phyloP scores from a whole-genome alignment of 169 alveolate genomes.

The Eimeria nieschulzi region DNA sequence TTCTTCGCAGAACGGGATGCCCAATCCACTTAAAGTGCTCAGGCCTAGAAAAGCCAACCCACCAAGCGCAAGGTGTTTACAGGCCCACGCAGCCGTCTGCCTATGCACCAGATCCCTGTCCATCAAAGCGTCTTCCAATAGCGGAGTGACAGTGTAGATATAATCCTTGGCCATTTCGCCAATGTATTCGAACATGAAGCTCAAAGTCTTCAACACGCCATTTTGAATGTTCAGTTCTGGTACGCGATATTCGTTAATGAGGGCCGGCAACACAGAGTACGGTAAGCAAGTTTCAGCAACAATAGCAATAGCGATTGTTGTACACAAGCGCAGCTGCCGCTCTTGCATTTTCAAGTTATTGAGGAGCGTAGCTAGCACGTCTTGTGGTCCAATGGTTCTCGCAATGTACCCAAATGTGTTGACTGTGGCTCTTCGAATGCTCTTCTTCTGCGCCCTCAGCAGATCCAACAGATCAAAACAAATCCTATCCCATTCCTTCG shows the following conservation, averaged over 20 bases:
- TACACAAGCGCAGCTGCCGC: slow-evolving; percentile 96
- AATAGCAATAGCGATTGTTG: slow-evolving; percentile 93
- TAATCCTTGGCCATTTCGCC: slow-evolving; percentile 96
- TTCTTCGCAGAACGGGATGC: too few species aligned
- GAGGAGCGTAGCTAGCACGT: slow-evolving; percentile 95
- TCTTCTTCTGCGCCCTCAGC: slow-evolving; percentile 95
- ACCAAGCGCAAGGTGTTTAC: slow-evolving; percentile 98
- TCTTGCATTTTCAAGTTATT: slow-evolving; percentile 95
- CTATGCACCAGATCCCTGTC: slow-evolving; percentile 99
- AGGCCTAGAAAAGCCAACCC: slow-evolving; percentile 78
- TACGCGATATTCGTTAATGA: slow-evolving; percentile 99
- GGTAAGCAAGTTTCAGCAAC: slow-evolving; percentile 99
- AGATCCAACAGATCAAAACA: slow-evolving; percentile 98
- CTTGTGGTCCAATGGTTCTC: slow-evolving; percentile 99
- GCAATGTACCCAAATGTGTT: slow-evolving; percentile 99
- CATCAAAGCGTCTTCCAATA: slow-evolving; percentile 98
- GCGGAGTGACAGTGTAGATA: slow-evolving; percentile 97
- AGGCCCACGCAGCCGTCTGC: slow-evolving; percentile 98
- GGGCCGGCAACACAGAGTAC: slow-evolving; percentile 98
- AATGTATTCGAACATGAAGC: slow-evolving; percentile 98
- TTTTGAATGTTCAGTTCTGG: slow-evolving; percentile 99
- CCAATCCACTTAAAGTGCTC: too few species aligned
- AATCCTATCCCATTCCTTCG: slow-evolving; percentile 99
- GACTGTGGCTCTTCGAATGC: slow-evolving; percentile 97
- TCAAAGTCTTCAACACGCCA: slow-evolving; percentile 98